phyloP scores from a whole-genome alignment of 352 stramenopile genomes.

The Pythium sukuiense region DNA sequence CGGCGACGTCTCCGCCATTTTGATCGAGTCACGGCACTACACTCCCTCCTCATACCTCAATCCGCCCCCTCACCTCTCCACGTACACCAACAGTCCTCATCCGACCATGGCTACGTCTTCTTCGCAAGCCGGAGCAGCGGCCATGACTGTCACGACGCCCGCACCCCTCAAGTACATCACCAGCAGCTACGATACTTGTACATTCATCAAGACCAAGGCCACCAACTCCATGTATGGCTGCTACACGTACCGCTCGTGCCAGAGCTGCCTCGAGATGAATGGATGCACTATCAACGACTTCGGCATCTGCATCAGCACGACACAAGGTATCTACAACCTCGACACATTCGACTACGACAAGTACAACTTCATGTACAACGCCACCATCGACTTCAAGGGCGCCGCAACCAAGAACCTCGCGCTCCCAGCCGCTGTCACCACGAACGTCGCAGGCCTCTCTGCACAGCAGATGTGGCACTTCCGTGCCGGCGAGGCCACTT shows the following conservation, averaged over 20 bases:
- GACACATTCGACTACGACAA: neutral
- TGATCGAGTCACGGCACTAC: neutral
- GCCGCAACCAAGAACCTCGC: conserved; percentile 6
- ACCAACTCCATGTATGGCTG: conserved; percentile 13
- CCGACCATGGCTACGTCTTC: neutral
- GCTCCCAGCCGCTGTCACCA: conserved; percentile 1
- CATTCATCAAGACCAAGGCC: conserved; percentile 19
- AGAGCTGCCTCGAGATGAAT: conserved; percentile 24
- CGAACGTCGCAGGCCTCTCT: conserved; percentile 4
- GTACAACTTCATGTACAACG: conserved; percentile 14
- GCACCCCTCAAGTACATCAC: neutral
- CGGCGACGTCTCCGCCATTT: too few relatives aligned
- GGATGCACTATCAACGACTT: conserved; percentile 25
- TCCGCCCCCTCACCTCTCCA: neutral
- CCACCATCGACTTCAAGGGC: conserved; percentile 21
- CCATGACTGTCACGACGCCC: neutral
- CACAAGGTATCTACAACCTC: conserved; percentile 11
- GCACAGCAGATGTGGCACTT: conserved; percentile 28
- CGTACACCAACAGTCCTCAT: neutral
- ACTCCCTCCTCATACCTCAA: neutral
- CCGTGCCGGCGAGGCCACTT: conserved; percentile 20
- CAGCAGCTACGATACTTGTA: conserved; percentile 10
- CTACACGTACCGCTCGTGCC: conserved; percentile 26
- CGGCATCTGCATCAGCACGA: conserved; percentile 21
- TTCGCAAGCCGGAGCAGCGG: neutral